Conservation (phyloP, 2,329 filamentous ascomycete genomes). For the Alternaria longipes region DNA sequence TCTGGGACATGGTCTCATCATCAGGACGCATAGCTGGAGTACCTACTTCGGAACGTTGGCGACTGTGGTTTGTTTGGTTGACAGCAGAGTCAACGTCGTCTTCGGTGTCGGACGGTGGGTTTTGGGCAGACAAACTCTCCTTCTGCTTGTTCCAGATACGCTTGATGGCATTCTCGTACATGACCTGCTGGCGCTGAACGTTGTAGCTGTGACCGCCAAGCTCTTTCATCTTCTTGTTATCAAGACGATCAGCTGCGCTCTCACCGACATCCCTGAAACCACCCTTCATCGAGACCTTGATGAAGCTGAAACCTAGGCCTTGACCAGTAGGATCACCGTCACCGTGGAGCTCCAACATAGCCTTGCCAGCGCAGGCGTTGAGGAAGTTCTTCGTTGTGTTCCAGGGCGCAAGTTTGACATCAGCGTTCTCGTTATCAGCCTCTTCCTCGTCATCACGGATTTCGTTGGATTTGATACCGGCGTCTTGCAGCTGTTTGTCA, state of each 20-base stretch:
- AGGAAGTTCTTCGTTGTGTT: slow-evolving; percentile 96
- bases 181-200: slow-evolving; percentile 89
- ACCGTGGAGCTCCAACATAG: slow-evolving; percentile 94
- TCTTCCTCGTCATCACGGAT: slow-evolving; percentile 70
- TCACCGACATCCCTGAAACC: slow-evolving; percentile 92
- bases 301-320: slow-evolving; percentile 94
- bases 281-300: slow-evolving; percentile 98
- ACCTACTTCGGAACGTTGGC: slow-evolving; percentile 68
- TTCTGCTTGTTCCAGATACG: slow-evolving; percentile 94
- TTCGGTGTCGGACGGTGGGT: slow-evolving; percentile 79
- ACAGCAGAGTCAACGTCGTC: slow-evolving; percentile 66
- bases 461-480: slow-evolving; percentile 78
- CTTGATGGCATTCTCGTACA: slow-evolving; percentile 90
- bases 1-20: slow-evolving; percentile 70
- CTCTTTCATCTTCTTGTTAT: slow-evolving; percentile 75
- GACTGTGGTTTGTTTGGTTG: slow-evolving; percentile 50
- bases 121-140: slow-evolving; percentile 74
- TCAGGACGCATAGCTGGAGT: slow-evolving; percentile 69
- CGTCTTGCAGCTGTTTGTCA: slow-evolving; percentile 87
- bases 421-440: slow-evolving; percentile 76
- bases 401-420: slow-evolving; percentile 93
- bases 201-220: slow-evolving; percentile 95
- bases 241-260: slow-evolving; percentile 85
- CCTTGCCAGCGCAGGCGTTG: slow-evolving; percentile 91
- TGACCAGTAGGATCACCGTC: slow-evolving; percentile 94